Percentiles rank a stretch among this genome's conserved stretches.
Conservation (phyloP, 2,329 filamentous ascomycete species). For the Trichothecium roseum region DNA sequence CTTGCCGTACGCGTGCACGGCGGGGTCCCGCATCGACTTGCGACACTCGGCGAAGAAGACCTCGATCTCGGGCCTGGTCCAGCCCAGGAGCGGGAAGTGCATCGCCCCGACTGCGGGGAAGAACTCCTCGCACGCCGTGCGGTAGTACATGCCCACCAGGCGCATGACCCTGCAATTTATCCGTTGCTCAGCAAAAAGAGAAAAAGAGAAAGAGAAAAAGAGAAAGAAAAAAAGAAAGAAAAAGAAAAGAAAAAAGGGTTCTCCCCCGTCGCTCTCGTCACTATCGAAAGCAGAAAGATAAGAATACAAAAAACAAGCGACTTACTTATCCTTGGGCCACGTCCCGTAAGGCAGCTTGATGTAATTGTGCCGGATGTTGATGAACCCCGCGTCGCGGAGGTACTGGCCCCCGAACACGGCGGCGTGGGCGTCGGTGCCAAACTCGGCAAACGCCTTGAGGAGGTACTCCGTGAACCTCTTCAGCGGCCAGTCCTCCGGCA, state of each 20-base stretch:
- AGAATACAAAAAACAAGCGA: too few species aligned
- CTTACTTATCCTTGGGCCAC: slow-evolving; percentile 38
- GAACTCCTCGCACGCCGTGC: slow-evolving; percentile 28
- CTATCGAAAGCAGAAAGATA: too few species aligned
- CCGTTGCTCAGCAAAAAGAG: too few species aligned
- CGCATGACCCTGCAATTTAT: slow-evolving; percentile 27
- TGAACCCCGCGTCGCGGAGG: slow-evolving; percentile 38
- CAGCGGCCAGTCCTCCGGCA: slow-evolving; percentile 27
- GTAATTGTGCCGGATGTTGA: slow-evolving; percentile 32
- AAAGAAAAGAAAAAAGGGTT: too few species aligned
- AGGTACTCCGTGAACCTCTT: too few species aligned
- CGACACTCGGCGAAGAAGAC: slow-evolving; percentile 20
- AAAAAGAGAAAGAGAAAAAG: too few species aligned
- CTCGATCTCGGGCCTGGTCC: slow-evolving; percentile 21
- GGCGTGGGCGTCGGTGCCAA: too few species aligned
- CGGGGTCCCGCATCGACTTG: slow-evolving; percentile 18
- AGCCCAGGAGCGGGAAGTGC: slow-evolving; percentile 26
- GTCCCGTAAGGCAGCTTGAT: slow-evolving; percentile 37
- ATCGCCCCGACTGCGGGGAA: slow-evolving; percentile 28
- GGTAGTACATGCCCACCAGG: slow-evolving; percentile 29
- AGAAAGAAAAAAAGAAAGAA: too few species aligned
- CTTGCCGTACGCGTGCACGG: slow-evolving; percentile 22
- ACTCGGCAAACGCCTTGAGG: slow-evolving; percentile 21
- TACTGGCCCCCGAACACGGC: too few species aligned
- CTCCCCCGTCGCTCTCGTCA: too few species aligned